A percentile compares a stretch with the other conserved stretches of the same genome.
Conservation (phyloP, 805 yeast genomes). For the Soucietia sequanensis region DNA sequence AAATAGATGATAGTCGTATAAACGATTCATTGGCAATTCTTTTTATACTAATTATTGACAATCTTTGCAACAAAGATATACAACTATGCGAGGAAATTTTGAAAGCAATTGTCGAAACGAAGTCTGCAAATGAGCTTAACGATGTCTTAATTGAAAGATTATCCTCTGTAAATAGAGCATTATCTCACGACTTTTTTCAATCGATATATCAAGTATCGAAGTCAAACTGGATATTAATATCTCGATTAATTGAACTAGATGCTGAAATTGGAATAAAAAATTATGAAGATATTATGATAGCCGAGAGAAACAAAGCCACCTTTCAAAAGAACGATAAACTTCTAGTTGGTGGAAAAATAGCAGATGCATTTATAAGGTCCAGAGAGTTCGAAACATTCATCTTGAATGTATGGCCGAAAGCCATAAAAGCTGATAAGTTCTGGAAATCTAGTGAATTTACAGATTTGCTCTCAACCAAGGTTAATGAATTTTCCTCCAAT, state of each 20-base stretch:
- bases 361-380: constrained; percentile 50
- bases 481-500: constrained; percentile 44
- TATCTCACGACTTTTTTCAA: constrained; percentile 52
- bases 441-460: constrained; percentile 32
- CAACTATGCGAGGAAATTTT: constrained; percentile 49
- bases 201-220: constrained; percentile 30
- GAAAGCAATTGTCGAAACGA: constrained; percentile 30
- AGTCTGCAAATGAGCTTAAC: constrained; percentile 36
- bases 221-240: constrained; percentile 47
- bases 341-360: constrained; percentile 28
- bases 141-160: constrained; percentile 46
- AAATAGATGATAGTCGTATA: background rate
- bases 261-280: constrained; percentile 55
- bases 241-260: constrained; percentile 51
- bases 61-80: constrained; percentile 31
- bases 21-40: constrained; percentile 12
- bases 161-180: constrained; percentile 49
- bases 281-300: constrained; percentile 27
- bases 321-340: background rate
- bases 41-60: constrained; percentile 27
- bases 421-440: constrained; percentile 12
- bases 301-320: constrained; percentile 4
- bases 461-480: constrained; percentile 35
- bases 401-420: constrained; percentile 40
- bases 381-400: constrained; percentile 57